phyloP scores from a whole-genome alignment of 2,329 filamentous ascomycete species.

The Penicillium crustosum region DNA sequence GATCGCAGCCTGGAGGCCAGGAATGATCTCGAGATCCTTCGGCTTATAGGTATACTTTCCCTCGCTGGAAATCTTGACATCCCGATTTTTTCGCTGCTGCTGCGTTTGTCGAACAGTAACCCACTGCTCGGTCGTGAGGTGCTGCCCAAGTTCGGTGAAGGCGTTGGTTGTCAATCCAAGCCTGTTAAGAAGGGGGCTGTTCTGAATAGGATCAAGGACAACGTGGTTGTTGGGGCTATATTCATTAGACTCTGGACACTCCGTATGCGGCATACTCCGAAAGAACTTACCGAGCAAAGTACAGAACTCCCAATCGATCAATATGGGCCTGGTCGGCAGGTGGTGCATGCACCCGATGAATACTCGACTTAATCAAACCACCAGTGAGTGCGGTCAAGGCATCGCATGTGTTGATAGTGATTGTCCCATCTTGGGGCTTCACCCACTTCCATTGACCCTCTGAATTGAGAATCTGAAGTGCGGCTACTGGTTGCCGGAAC shows the following conservation, averaged over 20 bases:
- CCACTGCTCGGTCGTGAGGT: constrained; percentile 45
- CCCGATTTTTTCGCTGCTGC: constrained; percentile 41
- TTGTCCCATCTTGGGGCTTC: constrained; percentile 50
- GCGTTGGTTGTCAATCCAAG: constrained; percentile 40
- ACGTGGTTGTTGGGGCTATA: constrained; percentile 45
- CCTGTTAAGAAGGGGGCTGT: constrained; percentile 40
- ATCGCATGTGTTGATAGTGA: constrained; percentile 55
- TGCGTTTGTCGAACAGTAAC: constrained; percentile 44
- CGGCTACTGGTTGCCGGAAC: constrained; percentile 60
- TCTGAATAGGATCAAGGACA: constrained; percentile 38
- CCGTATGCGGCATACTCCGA: fast-evolving
- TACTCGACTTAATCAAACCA: constrained; percentile 51
- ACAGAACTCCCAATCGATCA: constrained; percentile 47
- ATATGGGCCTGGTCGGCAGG: constrained; percentile 50
- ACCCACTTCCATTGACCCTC: constrained; percentile 54
- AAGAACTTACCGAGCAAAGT: constrained; percentile 45
- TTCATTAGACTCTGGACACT: not conserved
- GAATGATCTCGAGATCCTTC: constrained; percentile 46
- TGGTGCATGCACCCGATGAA: constrained; percentile 53
- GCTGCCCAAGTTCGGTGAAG: constrained; percentile 44
- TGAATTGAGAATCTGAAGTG: constrained; percentile 56
- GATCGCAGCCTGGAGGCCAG: constrained; percentile 42
- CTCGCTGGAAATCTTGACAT: constrained; percentile 36
- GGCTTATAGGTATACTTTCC: constrained; percentile 38
- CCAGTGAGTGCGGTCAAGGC: constrained; percentile 52